Conservation (phyloP, 2,329 filamentous ascomycete species). For the Thelonectria olida region DNA sequence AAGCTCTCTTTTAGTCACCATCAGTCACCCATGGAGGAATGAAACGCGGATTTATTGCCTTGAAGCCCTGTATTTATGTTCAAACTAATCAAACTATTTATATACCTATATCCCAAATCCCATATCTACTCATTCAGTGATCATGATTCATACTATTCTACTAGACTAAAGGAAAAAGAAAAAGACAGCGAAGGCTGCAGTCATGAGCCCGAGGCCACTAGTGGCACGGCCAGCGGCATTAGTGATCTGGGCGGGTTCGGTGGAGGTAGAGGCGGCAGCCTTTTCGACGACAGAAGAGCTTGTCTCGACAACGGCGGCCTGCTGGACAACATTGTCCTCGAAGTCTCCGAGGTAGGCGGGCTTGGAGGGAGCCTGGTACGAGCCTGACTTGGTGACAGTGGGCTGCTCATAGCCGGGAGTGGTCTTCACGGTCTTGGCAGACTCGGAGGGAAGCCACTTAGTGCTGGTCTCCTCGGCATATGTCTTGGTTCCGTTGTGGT, state of each 20-base stretch:
- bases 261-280: neutral
- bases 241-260: constrained; percentile 29
- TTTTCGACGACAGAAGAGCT: neutral
- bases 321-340: constrained; percentile 6
- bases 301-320: constrained; percentile 1
- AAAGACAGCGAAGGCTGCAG: constrained; percentile 3
- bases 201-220: constrained; percentile 2
- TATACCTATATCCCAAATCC: neutral
- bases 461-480: neutral
- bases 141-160: neutral
- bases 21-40: neutral
- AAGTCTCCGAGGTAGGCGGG: constrained; percentile 4
- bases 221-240: constrained; percentile 37
- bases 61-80: neutral
- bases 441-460: neutral
- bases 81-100: neutral
- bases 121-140: no score
- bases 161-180: constrained; percentile 15
- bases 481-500: neutral
- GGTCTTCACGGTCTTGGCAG: neutral
- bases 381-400: constrained; percentile 11
- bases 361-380: neutral
- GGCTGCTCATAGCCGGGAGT: neutral
- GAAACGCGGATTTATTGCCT: neutral
- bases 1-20: neutral